These are phyloP conservation scores for Phytomonas sp. DNA, from an alignment of 208 protist species.

Conservation along the genomic window DNA sequence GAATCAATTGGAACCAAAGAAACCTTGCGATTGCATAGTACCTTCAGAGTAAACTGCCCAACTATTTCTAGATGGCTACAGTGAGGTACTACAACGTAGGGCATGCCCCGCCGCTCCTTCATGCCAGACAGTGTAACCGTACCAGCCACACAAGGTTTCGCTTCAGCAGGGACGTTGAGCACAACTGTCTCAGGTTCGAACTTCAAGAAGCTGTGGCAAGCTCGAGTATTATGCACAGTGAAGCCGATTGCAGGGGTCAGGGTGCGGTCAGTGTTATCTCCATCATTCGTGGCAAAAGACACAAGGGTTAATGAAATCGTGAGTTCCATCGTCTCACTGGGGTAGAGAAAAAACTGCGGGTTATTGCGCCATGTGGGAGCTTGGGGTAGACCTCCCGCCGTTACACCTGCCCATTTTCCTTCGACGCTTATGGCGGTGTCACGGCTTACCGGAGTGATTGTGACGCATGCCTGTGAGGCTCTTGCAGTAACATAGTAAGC, in stretches of 20 bases:
- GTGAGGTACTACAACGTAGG: constrained; percentile 83
- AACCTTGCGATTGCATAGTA: constrained; percentile 47
- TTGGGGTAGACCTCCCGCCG: constrained; percentile 37
- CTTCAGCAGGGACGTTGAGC: constrained; percentile 13
- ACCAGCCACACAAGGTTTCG: constrained; percentile 8
- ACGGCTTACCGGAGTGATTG: constrained; percentile 21
- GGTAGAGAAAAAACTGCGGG: constrained; percentile 78
- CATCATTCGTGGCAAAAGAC: constrained; percentile 16
- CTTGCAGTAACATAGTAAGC: constrained; percentile 29
- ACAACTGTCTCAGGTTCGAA: constrained; percentile 57
- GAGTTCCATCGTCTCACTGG: constrained; percentile 51
- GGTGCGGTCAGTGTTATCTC: constrained; percentile 14
- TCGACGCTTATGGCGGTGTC: constrained; percentile 25
- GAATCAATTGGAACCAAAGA: constrained; percentile 48
- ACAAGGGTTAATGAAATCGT: constrained; percentile 31
- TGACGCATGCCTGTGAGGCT: constrained; percentile 10
- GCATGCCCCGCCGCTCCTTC: constrained; percentile 65
- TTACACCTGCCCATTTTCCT: constrained; percentile 45
- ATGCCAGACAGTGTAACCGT: constrained; percentile 52
- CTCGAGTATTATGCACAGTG: constrained; percentile 50
- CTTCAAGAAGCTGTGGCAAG: constrained; percentile 55
- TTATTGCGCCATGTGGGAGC: constrained; percentile 75
- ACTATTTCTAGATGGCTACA: constrained; percentile 14
- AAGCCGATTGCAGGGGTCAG: constrained; percentile 43
- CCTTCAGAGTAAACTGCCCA: constrained; percentile 45